A percentile compares a stretch with the other conserved stretches of the same genome.
Evolutionary conservation across 345 rosid species (phyloP).

Genomic region (Moricandia arvensis): DNA sequence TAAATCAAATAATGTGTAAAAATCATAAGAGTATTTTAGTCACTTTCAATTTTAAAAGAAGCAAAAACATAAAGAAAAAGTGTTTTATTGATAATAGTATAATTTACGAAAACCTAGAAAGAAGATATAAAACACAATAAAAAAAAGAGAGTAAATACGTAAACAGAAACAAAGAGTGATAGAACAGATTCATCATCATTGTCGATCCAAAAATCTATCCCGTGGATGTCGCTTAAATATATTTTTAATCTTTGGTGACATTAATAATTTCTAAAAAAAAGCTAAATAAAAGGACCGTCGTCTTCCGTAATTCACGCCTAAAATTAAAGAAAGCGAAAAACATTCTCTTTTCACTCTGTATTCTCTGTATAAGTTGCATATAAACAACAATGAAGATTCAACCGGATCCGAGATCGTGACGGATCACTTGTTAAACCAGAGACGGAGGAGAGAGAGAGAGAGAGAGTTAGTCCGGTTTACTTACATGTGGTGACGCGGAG

Average conservation of each 20-base stretch:
- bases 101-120: background rate
- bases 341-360: constrained; percentile 17
- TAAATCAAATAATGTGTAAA: background rate
- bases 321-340: constrained; percentile 12
- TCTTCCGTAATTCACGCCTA: constrained; percentile 39
- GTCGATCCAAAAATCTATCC: constrained; percentile 17
- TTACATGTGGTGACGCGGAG: background rate
- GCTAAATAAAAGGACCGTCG: constrained; percentile 24
- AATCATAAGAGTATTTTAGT: background rate
- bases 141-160: background rate
- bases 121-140: background rate
- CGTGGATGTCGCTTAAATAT: constrained; percentile 35
- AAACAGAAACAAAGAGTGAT: background rate
- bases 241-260: background rate
- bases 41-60: background rate
- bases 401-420: no score
- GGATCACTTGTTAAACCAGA: no score
- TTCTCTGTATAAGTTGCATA: background rate
- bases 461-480: no score
- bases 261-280: background rate
- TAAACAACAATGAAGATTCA: background rate
- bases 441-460: no score
- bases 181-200: background rate
- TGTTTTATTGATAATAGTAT: background rate
- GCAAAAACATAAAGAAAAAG: background rate